A percentile compares a stretch with the other conserved stretches of the same genome.
phyloP scores from a whole-genome alignment of 768 basidiomycete genomes.

The Boletellus ananas region DNA sequence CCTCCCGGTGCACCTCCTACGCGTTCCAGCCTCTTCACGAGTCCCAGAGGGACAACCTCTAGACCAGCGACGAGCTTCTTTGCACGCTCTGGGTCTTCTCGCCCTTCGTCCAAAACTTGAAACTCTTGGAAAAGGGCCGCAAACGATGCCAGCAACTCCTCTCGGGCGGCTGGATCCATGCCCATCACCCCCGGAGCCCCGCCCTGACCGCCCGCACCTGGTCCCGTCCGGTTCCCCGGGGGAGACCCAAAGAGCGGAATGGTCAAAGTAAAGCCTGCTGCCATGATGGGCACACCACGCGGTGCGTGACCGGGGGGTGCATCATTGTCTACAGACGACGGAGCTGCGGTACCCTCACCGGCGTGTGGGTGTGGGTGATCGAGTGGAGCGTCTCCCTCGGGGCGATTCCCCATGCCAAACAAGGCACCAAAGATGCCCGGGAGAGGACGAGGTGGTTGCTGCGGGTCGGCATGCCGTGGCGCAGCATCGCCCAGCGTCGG shows the following conservation, averaged over 20 bases:
- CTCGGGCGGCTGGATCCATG: conserved; percentile 20
- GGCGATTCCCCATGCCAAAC: conserved; percentile 19
- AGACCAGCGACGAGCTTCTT: conserved; percentile 58
- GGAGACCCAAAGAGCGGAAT: conserved; percentile 31
- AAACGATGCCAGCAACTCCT: conserved; percentile 25
- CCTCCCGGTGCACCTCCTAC: conserved; percentile 37
- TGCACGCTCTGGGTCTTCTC: conserved; percentile 67
- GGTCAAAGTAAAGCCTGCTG: conserved; percentile 34
- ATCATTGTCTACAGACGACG: conserved; percentile 19
- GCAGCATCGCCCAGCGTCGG: conserved; percentile 17
- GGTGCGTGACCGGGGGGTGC: conserved; percentile 19
- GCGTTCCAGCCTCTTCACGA: conserved; percentile 62
- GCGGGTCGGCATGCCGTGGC: conserved; percentile 22
- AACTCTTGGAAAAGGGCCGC: conserved; percentile 28
- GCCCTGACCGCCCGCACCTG: conserved; percentile 6
- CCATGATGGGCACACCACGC: conserved; percentile 21
- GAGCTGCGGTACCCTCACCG: conserved; percentile 26
- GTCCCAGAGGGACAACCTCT: conserved; percentile 61
- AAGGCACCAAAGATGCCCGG: conserved; percentile 24
- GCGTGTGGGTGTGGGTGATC: conserved; percentile 23
- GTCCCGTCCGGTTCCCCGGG: conserved; percentile 6
- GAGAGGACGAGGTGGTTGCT: conserved; percentile 17
- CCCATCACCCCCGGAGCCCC: conserved; percentile 4
- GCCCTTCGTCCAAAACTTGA: conserved; percentile 31
- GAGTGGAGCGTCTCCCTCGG: conserved; percentile 15